These are phyloP conservation scores for Hericium alpestre DNA, from an alignment of 768 basidiomycete genomes.

Conservation along the genomic window DNA sequence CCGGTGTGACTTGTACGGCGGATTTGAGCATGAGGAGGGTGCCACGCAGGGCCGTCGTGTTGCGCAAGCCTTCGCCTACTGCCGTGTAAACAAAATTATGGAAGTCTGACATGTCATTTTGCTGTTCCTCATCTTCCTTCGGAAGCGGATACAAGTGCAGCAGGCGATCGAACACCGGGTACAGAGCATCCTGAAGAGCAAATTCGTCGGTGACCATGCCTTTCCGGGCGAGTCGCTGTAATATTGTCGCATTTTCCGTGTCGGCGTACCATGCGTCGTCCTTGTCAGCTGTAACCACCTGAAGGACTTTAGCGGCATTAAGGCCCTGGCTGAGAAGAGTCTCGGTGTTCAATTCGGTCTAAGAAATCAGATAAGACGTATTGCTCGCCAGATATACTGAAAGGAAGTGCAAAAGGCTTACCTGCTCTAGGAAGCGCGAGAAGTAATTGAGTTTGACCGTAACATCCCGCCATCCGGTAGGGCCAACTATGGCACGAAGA, in stretches of 20 bases:
- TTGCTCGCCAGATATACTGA: not conserved
- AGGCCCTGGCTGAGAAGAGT: constrained; percentile 55
- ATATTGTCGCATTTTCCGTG: constrained; percentile 49
- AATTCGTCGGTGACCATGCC: constrained; percentile 75
- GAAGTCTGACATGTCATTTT: constrained; percentile 63
- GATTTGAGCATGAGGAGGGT: constrained; percentile 82
- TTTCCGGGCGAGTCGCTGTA: constrained; percentile 81
- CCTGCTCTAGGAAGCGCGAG: constrained; percentile 72
- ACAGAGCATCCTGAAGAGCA: constrained; percentile 68
- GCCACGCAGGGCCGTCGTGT: constrained; percentile 61
- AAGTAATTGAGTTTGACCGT: constrained; percentile 89
- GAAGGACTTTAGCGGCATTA: constrained; percentile 79
- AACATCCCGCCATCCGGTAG: constrained; percentile 83
- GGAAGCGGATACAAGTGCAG: constrained; percentile 68
- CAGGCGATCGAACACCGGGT: constrained; percentile 75
- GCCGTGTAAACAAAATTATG: constrained; percentile 65
- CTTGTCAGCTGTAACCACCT: constrained; percentile 76
- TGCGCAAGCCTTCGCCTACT: constrained; percentile 71
- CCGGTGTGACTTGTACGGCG: constrained; percentile 68
- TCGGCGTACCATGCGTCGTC: constrained; percentile 69
- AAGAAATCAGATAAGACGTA: not conserved
- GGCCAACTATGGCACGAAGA: constrained; percentile 70
- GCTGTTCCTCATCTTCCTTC: constrained; percentile 61
- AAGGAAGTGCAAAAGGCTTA: constrained; percentile 24
- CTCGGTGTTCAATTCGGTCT: constrained; percentile 71